These are phyloP conservation scores for Botryotinia convoluta DNA, from an alignment of 2,329 filamentous ascomycete species.

Conservation along the genomic window DNA sequence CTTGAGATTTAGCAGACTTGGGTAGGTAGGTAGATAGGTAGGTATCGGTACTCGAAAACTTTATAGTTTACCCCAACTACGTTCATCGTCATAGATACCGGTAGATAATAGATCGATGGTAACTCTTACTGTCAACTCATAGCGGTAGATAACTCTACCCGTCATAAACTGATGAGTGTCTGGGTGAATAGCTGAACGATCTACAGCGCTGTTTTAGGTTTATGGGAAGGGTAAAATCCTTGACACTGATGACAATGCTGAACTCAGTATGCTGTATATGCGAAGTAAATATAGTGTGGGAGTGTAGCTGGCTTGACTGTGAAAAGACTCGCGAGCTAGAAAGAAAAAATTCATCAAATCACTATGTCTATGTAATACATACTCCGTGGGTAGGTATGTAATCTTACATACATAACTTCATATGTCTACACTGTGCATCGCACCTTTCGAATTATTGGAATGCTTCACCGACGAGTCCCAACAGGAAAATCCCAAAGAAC, in stretches of 20 bases:
- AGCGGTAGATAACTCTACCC: not conserved
- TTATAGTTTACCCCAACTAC: not conserved
- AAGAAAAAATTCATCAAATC: not conserved
- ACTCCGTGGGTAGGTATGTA: not conserved
- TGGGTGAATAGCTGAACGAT: not conserved
- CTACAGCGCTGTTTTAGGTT: slow-evolving; percentile 1
- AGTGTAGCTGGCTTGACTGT: not conserved
- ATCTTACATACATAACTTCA: not conserved
- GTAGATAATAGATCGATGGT: not conserved
- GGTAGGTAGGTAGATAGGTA: not conserved
- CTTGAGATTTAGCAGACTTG: not conserved
- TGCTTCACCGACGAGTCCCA: not conserved
- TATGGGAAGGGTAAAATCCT: not conserved
- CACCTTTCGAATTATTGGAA: not conserved
- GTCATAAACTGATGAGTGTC: not conserved
- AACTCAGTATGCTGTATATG: not conserved
- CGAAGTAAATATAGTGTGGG: not conserved
- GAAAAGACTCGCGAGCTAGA: not conserved
- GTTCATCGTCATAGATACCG: not conserved
- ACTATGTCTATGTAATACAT: not conserved
- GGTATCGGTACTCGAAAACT: not conserved
- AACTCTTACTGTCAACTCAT: not conserved
- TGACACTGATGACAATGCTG: not conserved
- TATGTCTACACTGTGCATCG: not conserved
- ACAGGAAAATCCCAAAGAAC: not conserved